A percentile compares a stretch with the other conserved stretches of the same genome.
phyloP scores from a whole-genome alignment of 2,329 filamentous ascomycete genomes.

The Cordyceps fumosorosea region DNA sequence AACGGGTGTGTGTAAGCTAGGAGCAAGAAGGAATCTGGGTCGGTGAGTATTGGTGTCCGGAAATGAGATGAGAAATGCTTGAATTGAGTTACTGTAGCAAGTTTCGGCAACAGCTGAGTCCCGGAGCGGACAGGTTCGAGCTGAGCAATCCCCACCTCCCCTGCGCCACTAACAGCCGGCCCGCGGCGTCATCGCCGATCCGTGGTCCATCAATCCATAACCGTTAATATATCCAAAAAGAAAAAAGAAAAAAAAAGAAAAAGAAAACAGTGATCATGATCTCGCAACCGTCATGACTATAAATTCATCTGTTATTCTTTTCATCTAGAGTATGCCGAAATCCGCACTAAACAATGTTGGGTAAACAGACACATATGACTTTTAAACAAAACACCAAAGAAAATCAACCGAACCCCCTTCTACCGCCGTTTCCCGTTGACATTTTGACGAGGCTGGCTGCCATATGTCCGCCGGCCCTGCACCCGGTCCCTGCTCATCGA shows the following conservation, averaged over 20 bases:
- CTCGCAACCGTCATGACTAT: background rate
- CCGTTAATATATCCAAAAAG: too few species aligned
- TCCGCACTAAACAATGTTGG: background rate
- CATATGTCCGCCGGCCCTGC: constrained; percentile 61
- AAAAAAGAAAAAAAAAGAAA: too few species aligned
- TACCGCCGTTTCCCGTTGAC: constrained; percentile 16
- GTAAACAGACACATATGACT: background rate
- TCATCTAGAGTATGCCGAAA: background rate
- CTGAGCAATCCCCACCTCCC: background rate
- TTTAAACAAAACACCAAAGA: background rate
- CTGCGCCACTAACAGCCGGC: background rate
- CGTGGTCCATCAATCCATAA: background rate
- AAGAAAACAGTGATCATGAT: too few species aligned
- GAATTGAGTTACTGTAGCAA: background rate
- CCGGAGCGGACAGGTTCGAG: background rate
- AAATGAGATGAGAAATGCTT: background rate
- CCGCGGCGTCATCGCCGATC: background rate
- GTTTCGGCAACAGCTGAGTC: background rate
- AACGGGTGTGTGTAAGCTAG: too few species aligned
- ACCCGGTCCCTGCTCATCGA: constrained; percentile 67
- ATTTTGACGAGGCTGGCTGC: constrained; percentile 66
- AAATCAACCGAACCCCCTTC: background rate
- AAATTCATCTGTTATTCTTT: background rate
- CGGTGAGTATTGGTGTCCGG: background rate
- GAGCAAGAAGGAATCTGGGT: too few species aligned